These are phyloP conservation scores for Calocera cornea DNA, from an alignment of 768 basidiomycete species.

Conservation along the genomic window DNA sequence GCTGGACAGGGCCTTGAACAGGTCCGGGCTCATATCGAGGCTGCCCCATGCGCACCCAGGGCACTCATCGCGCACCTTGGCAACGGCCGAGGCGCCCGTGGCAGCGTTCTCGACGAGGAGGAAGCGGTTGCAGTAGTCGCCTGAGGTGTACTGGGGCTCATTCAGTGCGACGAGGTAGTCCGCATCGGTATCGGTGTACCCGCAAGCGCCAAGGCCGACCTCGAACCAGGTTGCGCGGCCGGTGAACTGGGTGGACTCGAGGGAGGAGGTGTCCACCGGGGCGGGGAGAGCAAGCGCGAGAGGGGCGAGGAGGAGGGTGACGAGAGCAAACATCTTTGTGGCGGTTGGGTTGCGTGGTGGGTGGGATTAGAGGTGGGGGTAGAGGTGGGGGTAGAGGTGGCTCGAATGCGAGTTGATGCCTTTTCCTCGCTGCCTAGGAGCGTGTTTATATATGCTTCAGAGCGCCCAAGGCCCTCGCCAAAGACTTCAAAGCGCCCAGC, in stretches of 20 bases:
- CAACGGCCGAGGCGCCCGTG: background rate
- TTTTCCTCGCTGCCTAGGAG: no score
- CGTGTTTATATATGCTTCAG: no score
- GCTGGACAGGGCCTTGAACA: conserved; percentile 3
- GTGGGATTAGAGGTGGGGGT: no score
- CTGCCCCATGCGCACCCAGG: conserved; percentile 6
- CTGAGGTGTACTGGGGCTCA: conserved; percentile 3
- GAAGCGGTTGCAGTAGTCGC: background rate
- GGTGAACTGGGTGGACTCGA: conserved; percentile 3
- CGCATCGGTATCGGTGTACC: conserved; percentile 17
- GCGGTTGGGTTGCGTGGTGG: no score
- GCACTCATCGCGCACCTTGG: conserved; percentile 3
- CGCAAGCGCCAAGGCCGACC: conserved; percentile 35
- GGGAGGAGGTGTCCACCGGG: background rate
- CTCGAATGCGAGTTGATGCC: no score
- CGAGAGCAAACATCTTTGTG: background rate
- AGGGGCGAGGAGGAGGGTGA: background rate
- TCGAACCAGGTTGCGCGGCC: conserved; percentile 29
- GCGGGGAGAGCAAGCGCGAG: background rate
- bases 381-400: no score
- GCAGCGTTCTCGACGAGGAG: background rate
- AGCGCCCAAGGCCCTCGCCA: no score
- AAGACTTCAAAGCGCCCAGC: no score
- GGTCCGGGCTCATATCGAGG: conserved; percentile 6
- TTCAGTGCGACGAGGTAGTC: conserved; percentile 31